Evolutionary conservation across 768 basidiomycete species (phyloP).

Genomic region (Rubroboletus pulcherrimus): DNA sequence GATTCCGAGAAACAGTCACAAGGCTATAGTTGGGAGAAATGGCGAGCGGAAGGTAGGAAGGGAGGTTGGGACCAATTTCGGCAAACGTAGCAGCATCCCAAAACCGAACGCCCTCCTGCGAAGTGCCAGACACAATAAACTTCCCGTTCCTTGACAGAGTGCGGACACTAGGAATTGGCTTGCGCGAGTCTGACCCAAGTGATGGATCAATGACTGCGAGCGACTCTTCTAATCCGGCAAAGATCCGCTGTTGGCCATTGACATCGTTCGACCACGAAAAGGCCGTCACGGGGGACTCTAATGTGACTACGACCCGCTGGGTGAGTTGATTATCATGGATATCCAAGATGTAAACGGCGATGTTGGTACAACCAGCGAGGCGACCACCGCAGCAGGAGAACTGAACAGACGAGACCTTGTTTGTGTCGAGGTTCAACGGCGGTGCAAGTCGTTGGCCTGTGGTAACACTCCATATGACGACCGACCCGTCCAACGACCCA

Average conservation of each 20-base stretch:
- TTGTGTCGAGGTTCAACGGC: neutral
- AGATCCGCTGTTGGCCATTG: neutral
- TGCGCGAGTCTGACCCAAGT: neutral
- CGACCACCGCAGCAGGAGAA: neutral
- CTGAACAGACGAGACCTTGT: neutral
- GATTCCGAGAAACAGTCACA: neutral
- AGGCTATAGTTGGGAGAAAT: conserved; percentile 5
- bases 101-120: neutral
- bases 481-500: conserved; percentile 1
- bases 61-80: conserved; percentile 2
- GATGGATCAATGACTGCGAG: conserved; percentile 1
- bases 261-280: conserved; percentile 3
- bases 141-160: neutral
- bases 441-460: neutral
- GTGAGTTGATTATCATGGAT: neutral
- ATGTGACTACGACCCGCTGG: neutral
- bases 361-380: neutral
- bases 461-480: neutral
- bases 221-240: neutral
- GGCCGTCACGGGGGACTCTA: neutral
- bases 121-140: conserved; percentile 1
- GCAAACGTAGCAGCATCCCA: conserved; percentile 3
- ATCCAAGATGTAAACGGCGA: neutral
- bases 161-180: neutral
- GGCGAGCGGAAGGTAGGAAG: neutral